phyloP scores from a whole-genome alignment of 352 stramenopile species.

The Globisporangium perplexum region DNA sequence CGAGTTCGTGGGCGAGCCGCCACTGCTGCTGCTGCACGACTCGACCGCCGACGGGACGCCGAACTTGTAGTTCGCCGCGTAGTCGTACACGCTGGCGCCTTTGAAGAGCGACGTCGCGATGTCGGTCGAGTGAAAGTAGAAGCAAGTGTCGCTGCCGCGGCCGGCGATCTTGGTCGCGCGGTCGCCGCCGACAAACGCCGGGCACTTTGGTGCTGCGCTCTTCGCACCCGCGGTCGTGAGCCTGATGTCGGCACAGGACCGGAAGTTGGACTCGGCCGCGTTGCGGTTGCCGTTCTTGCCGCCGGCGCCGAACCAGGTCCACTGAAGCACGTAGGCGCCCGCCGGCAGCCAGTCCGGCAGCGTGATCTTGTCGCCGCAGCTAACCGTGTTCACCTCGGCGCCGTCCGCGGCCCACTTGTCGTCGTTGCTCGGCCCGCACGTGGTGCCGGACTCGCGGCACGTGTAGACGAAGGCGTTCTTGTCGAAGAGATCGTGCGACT shows the following conservation, averaged over 20 bases:
- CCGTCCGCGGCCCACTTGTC: slow-evolving; percentile 18
- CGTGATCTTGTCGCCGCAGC: slow-evolving; percentile 42
- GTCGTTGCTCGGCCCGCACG: slow-evolving; percentile 19
- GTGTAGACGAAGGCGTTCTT: slow-evolving; percentile 39
- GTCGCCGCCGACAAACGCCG: slow-evolving; percentile 43
- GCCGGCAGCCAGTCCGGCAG: slow-evolving; percentile 34
- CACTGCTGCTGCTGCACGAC: slow-evolving; percentile 21
- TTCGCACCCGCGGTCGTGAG: slow-evolving; percentile 26
- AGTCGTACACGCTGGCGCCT: slow-evolving; percentile 18
- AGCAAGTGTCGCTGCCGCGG: too few relatives aligned
- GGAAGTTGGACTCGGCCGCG: slow-evolving; percentile 34
- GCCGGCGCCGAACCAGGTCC: slow-evolving; percentile 41
- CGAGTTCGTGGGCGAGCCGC: background rate
- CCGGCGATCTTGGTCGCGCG: slow-evolving; percentile 36
- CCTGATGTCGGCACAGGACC: slow-evolving; percentile 50
- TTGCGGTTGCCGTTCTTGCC: slow-evolving; percentile 42
- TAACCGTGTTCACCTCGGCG: slow-evolving; percentile 23
- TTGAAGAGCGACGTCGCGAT: slow-evolving; percentile 31
- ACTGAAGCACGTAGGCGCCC: slow-evolving; percentile 56
- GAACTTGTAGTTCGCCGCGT: slow-evolving; percentile 39
- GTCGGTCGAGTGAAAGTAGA: slow-evolving; percentile 52
- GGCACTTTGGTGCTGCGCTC: slow-evolving; percentile 21
- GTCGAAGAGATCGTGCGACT: slow-evolving; percentile 24
- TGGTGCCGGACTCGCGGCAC: slow-evolving; percentile 37
- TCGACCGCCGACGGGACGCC: slow-evolving; percentile 37